Conservation (phyloP, 345 rosid genomes). For the Eutrema yunnanense region DNA sequence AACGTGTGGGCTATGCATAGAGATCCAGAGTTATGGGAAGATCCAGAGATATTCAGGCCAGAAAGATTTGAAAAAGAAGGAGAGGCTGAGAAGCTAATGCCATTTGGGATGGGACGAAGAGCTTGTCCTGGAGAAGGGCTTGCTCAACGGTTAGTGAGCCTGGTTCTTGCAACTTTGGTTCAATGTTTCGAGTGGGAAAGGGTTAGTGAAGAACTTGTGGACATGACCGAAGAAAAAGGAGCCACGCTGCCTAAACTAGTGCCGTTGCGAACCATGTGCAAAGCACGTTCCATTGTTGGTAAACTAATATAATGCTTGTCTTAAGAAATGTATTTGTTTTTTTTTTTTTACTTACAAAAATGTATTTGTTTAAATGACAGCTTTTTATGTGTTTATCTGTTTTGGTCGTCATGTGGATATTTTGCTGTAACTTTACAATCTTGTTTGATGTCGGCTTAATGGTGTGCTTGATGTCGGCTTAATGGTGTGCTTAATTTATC, state of each 20-base stretch:
- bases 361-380: not conserved
- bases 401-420: not conserved
- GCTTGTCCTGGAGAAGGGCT: conserved; percentile 41
- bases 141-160: conserved; percentile 28
- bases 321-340: not conserved
- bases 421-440: not conserved
- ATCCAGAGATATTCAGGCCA: conserved; percentile 38
- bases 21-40: conserved; percentile 41
- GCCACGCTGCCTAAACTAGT: conserved; percentile 29
- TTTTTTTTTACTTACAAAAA: not conserved
- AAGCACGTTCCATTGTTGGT: conserved; percentile 27
- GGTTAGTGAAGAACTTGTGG: conserved; percentile 29
- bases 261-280: conserved; percentile 31
- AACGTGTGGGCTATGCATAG: conserved; percentile 57
- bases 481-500: no score
- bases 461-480: not conserved
- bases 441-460: not conserved
- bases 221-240: conserved; percentile 37
- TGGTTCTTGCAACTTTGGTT: conserved; percentile 35
- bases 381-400: not conserved
- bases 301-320: not conserved
- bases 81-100: conserved; percentile 21
- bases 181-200: conserved; percentile 49
- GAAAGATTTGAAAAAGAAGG: conserved; percentile 38
- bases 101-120: conserved; percentile 44